Evolutionary conservation across 805 yeast genomes (phyloP).

Genomic region (Starmerella ratchasimensis): DNA sequence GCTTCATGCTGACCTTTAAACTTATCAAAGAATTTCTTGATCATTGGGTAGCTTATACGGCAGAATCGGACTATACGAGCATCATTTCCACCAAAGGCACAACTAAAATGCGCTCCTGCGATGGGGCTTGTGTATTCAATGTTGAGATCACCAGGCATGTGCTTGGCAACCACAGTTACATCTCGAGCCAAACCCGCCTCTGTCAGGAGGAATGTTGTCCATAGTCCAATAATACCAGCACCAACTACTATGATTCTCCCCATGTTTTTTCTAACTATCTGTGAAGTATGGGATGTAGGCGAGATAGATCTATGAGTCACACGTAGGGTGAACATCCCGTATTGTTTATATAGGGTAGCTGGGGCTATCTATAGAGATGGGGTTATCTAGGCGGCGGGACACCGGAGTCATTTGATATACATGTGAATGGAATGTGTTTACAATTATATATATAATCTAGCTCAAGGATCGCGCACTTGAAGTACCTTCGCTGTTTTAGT

Average conservation of each 20-base stretch:
- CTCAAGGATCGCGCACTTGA: no score
- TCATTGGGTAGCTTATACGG: slow-evolving; percentile 40
- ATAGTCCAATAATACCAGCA: slow-evolving; percentile 54
- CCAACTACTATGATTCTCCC: slow-evolving; percentile 29
- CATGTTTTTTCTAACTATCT: no score
- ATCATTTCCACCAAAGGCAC: slow-evolving; percentile 45
- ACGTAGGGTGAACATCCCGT: no score
- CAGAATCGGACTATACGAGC: slow-evolving; percentile 38
- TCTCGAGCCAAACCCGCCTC: slow-evolving; percentile 29
- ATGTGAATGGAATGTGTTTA: no score
- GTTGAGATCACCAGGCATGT: slow-evolving; percentile 67
- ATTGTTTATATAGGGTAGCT: no score
- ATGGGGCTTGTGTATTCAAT: slow-evolving; percentile 66
- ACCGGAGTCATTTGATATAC: no score
- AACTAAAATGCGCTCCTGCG: slow-evolving; percentile 56
- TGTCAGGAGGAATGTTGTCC: slow-evolving; percentile 41
- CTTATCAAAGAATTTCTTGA: slow-evolving; percentile 31
- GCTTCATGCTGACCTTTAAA: slow-evolving; percentile 33
- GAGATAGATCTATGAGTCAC: no score
- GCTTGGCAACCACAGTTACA: slow-evolving; percentile 49
- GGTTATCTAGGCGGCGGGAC: no score
- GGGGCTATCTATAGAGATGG: no score
- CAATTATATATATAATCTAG: no score
- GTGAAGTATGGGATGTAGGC: no score
- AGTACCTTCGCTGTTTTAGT: no score